phyloP scores from a whole-genome alignment of 495 filamentous ascomycete genomes.

The Penicillium soppii region DNA sequence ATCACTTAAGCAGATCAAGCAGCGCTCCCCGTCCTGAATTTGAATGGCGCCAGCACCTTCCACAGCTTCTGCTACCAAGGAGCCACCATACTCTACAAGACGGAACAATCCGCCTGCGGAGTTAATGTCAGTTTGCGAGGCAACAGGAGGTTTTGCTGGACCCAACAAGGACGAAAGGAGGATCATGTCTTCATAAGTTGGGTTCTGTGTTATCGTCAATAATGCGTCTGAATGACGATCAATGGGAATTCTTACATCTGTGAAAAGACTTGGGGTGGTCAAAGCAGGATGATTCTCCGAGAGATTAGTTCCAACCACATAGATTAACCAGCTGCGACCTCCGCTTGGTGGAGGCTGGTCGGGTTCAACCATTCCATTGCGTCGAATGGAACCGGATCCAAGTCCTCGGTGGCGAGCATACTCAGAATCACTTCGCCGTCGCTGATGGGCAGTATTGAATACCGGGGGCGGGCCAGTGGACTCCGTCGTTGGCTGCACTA shows the following conservation, averaged over 20 bases:
- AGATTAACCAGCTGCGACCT: constrained; percentile 74
- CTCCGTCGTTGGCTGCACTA: constrained; percentile 35
- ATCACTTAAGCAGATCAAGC: constrained; percentile 70
- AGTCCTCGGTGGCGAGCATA: constrained; percentile 58
- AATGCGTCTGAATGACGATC: not conserved
- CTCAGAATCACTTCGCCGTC: constrained; percentile 62
- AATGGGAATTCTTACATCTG: constrained; percentile 52
- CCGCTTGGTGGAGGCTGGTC: constrained; percentile 51
- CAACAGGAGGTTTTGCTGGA: constrained; percentile 73
- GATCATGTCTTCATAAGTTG: constrained; percentile 80
- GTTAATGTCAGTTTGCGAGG: constrained; percentile 63
- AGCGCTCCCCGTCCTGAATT: constrained; percentile 60
- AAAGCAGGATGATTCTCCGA: constrained; percentile 76
- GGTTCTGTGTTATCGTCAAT: constrained; percentile 48
- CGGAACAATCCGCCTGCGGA: constrained; percentile 61
- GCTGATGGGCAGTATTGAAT: constrained; percentile 43
- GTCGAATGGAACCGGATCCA: constrained; percentile 60
- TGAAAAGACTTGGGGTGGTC: constrained; percentile 73
- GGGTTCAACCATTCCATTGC: constrained; percentile 68
- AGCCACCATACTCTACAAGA: constrained; percentile 45
- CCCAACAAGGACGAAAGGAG: constrained; percentile 69
- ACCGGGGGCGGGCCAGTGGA: constrained; percentile 24
- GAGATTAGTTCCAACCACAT: constrained; percentile 74
- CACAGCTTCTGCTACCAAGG: constrained; percentile 50
- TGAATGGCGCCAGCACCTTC: constrained; percentile 47